Percentiles rank a stretch among this genome's conserved stretches.
phyloP scores from a whole-genome alignment of 2,329 filamentous ascomycete species.

The Septoria petroselini region DNA sequence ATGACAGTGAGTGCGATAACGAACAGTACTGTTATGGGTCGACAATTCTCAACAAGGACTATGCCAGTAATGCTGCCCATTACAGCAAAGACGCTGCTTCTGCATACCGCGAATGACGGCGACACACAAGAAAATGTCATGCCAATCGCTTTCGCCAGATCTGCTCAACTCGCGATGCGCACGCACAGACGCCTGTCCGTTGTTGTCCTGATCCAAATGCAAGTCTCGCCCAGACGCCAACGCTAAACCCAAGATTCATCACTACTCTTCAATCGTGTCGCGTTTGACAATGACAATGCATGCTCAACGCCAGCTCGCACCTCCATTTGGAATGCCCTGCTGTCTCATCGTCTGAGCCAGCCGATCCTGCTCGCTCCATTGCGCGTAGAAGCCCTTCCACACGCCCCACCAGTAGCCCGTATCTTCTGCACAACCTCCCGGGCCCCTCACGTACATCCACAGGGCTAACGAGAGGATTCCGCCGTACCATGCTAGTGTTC shows the following conservation, averaged over 20 bases:
- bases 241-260: conserved; percentile 19
- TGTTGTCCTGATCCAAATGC: neutral
- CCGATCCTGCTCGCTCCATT: conserved; percentile 38
- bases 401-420: conserved; percentile 40
- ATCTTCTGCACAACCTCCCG: conserved; percentile 64
- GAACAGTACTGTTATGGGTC: too few relatives aligned
- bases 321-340: conserved; percentile 16
- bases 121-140: too few relatives aligned
- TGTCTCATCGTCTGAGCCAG: conserved; percentile 29
- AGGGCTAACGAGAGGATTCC: conserved; percentile 54
- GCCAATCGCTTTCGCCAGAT: too few relatives aligned
- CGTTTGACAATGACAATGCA: conserved; percentile 3
- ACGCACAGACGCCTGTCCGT: neutral
- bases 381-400: conserved; percentile 42
- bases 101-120: too few relatives aligned
- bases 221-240: conserved; percentile 17
- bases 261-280: neutral
- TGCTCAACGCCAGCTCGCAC: conserved; percentile 11
- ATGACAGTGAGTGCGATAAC: too few relatives aligned
- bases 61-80: too few relatives aligned
- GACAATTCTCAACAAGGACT: too few relatives aligned
- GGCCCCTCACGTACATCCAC: conserved; percentile 59
- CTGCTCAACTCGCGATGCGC: neutral
- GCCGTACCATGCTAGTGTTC: conserved; percentile 64
- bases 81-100: too few relatives aligned